Evolutionary conservation across 768 basidiomycete species (phyloP), one percentile per base, ranked within the genome.

Genomic region (Boletus pseudo-olivaceus): DNA sequence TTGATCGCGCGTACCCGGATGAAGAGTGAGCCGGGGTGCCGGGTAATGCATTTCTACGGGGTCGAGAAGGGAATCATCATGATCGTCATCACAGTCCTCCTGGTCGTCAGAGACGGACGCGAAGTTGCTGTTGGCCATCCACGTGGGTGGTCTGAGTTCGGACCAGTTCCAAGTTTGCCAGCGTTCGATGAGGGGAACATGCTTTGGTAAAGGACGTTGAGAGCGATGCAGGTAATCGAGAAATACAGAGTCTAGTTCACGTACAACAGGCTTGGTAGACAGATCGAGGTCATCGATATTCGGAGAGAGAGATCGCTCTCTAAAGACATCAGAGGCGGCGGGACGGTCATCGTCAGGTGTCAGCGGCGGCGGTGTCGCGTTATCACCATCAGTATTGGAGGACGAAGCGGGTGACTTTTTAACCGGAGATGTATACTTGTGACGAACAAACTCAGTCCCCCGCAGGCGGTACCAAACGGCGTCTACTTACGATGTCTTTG

Each of bases 131-230:
- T 62, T 49, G 32, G 62, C 34, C 3, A 61, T 14, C 71, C 70
- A 73, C 17, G 52, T 15, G 30, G 70, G 69, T 11, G 53, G 58
- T 52, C 66, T 58, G 20, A 71, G 64, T 47, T 71, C 71, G 38
- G 69, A 69, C 70, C 70, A 71, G 23, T 62, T 55, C 70, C 70
- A 71, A 32, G 61, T 64, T 23, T 71, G 70, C 70, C 71, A 72
- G 48, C 59, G 69, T 17, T 71, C 66, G 41, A 53, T 51, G 53
- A 54, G 44, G 45, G 58, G 64, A 20, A 49, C 60, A 35, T 53
- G 62, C 70, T 63, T 69, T 43, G 54, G 50, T 51, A 49, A 58
- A 50, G 54, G 49, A 34, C 53, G 60, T 56, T 62, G 65, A 57
- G 67, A 68, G 27, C 63, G 63, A 23, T 62, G 49, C 14, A 65